Conservation (phyloP, 129 eudicot species). For the Flaveria trinervia region DNA sequence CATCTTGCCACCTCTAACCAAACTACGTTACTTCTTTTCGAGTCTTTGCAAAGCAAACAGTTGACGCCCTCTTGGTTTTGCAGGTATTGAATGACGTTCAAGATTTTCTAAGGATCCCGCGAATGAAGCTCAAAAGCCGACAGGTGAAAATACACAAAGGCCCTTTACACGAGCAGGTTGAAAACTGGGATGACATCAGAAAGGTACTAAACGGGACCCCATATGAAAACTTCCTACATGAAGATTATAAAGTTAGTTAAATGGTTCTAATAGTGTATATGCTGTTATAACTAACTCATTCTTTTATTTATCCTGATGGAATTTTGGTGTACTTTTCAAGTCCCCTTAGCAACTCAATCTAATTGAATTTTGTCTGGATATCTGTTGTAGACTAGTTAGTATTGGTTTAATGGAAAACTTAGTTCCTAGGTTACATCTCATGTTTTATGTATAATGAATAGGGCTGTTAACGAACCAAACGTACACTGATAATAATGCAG, state of each 20-base stretch:
- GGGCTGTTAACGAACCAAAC: not conserved
- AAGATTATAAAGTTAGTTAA: conserved; percentile 53
- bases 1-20: conserved; percentile 8
- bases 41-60: not conserved
- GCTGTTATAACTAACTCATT: conserved; percentile 34
- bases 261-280: conserved; percentile 34
- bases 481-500: not conserved
- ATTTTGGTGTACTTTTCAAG: conserved; percentile 46
- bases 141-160: conserved; percentile 99
- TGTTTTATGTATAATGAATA: not conserved
- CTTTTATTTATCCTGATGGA: conserved; percentile 49
- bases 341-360: conserved; percentile 25
- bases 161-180: conserved; percentile 67
- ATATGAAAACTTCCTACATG: conserved; percentile 60
- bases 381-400: conserved; percentile 25
- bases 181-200: conserved; percentile 74
- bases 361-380: conserved; percentile 19
- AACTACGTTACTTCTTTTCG: not conserved
- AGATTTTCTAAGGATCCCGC: conserved; percentile 82
- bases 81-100: conserved; percentile 79
- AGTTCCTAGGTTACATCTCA: conserved; percentile 5
- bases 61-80: not conserved
- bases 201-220: conserved; percentile 70
- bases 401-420: conserved; percentile 1
- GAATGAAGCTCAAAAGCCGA: conserved; percentile 54